Evolutionary conservation across 768 basidiomycete genomes (phyloP).

Genomic region (Hydnum rufescens): DNA sequence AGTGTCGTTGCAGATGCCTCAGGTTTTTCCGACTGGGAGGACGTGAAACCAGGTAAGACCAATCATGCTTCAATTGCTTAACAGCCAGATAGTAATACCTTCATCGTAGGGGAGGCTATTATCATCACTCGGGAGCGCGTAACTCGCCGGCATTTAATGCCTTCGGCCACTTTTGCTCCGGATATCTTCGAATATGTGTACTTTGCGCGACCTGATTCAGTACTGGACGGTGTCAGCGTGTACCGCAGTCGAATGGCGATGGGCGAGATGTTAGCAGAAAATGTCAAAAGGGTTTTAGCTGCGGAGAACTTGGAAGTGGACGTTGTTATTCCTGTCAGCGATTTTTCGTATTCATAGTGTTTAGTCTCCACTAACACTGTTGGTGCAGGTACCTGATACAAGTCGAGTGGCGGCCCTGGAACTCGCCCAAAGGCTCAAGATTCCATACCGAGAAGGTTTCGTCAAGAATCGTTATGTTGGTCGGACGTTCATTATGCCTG

Average conservation of each 20-base stretch:
- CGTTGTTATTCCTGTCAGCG: slow-evolving; percentile 79
- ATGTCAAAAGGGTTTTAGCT: slow-evolving; percentile 55
- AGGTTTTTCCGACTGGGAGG: slow-evolving; percentile 83
- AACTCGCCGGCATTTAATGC: slow-evolving; percentile 50
- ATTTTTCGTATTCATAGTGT: neutral
- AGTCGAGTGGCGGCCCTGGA: slow-evolving; percentile 92
- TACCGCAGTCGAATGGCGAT: slow-evolving; percentile 98
- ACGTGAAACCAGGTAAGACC: slow-evolving; percentile 67
- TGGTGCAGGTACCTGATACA: slow-evolving; percentile 71
- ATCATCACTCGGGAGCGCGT: slow-evolving; percentile 78
- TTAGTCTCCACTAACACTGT: neutral
- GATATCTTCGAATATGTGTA: slow-evolving; percentile 99
- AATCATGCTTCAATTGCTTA: neutral
- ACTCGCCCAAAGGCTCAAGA: slow-evolving; percentile 66
- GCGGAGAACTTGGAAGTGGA: slow-evolving; percentile 58
- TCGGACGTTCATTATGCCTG: slow-evolving; percentile 98
- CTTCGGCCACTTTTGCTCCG: slow-evolving; percentile 65
- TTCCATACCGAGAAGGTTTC: slow-evolving; percentile 96
- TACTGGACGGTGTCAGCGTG: slow-evolving; percentile 90
- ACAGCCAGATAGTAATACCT: neutral
- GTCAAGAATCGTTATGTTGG: slow-evolving; percentile 98
- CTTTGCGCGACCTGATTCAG: slow-evolving; percentile 94
- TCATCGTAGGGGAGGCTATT: slow-evolving; percentile 62
- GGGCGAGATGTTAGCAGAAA: slow-evolving; percentile 86
- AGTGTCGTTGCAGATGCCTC: slow-evolving; percentile 90